phyloP scores from a whole-genome alignment of 192 early-diverging fungal genomes.

The Linnemannia schmuckeri region DNA sequence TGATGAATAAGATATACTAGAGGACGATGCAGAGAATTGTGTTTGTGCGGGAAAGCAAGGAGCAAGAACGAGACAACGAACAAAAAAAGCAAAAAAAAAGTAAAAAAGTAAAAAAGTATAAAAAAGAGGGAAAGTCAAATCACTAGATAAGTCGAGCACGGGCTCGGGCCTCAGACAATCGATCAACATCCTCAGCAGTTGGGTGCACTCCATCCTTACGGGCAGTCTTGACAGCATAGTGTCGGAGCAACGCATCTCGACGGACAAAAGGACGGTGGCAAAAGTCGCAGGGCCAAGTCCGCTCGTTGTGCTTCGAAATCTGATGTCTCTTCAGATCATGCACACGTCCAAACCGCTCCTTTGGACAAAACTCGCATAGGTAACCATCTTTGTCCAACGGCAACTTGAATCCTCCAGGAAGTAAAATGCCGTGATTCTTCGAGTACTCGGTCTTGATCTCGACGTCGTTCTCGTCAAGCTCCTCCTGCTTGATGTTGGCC shows the following conservation, averaged over 20 bases:
- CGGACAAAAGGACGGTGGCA: conserved; percentile 34
- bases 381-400: conserved; percentile 11
- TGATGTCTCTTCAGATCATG: conserved; percentile 35
- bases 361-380: conserved; percentile 18
- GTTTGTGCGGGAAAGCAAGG: background rate
- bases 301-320: conserved; percentile 38
- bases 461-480: background rate
- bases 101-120: background rate
- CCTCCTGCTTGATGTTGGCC: background rate
- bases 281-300: conserved; percentile 36
- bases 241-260: conserved; percentile 24
- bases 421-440: background rate
- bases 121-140: background rate
- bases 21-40: background rate
- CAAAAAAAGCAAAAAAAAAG: background rate
- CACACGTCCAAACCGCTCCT: conserved; percentile 27
- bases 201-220: conserved; percentile 29
- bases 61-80: background rate
- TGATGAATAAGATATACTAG: background rate
- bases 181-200: conserved; percentile 5
- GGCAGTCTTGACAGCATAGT: conserved; percentile 29
- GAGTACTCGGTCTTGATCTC: background rate
- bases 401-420: background rate
- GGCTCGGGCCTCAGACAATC: conserved; percentile 26
- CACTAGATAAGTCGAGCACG: conserved; percentile 18